phyloP scores from a whole-genome alignment of 495 filamentous ascomycete genomes.

The Penicillium robsamsonii region DNA sequence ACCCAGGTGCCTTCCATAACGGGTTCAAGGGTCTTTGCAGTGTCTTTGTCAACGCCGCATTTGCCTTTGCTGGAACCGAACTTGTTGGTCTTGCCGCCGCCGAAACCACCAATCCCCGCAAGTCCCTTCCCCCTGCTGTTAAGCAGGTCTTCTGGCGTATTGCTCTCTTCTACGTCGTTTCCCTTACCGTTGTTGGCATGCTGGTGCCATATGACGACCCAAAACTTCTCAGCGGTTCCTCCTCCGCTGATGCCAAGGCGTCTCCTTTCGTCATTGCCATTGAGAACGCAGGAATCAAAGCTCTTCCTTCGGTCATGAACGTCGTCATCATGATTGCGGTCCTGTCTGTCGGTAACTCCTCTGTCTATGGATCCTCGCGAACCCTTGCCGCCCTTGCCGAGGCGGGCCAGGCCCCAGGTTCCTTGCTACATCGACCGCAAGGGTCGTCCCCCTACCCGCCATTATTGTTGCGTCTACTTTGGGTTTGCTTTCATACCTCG shows the following conservation, averaged over 20 bases:
- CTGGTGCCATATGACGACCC: constrained; percentile 68
- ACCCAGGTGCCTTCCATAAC: constrained; percentile 85
- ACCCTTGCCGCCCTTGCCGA: constrained; percentile 85
- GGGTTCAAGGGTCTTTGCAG: constrained; percentile 94
- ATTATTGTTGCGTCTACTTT: constrained; percentile 66
- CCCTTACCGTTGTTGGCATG: constrained; percentile 69
- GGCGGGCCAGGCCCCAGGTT: constrained; percentile 73
- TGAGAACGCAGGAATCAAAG: constrained; percentile 70
- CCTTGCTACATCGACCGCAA: constrained; percentile 80
- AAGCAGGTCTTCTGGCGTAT: constrained; percentile 98
- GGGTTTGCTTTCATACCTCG: constrained; percentile 77
- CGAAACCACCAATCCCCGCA: constrained; percentile 82
- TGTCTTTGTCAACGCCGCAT: constrained; percentile 90
- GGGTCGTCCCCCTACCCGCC: constrained; percentile 73
- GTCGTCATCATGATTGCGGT: constrained; percentile 86
- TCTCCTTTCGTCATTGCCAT: constrained; percentile 93
- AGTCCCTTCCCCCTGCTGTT: constrained; percentile 79
- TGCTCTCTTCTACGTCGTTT: constrained; percentile 79
- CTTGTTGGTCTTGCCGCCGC: constrained; percentile 89
- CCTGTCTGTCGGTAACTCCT: constrained; percentile 81
- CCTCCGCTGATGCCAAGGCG: constrained; percentile 62
- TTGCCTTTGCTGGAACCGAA: constrained; percentile 90
- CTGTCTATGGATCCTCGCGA: constrained; percentile 82
- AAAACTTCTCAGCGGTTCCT: constrained; percentile 54
- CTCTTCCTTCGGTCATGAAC: constrained; percentile 83